Percentiles rank a stretch among this genome's conserved stretches.
Evolutionary conservation across 306 rosid species (phyloP).

Genomic region (Vicia sativa): DNA sequence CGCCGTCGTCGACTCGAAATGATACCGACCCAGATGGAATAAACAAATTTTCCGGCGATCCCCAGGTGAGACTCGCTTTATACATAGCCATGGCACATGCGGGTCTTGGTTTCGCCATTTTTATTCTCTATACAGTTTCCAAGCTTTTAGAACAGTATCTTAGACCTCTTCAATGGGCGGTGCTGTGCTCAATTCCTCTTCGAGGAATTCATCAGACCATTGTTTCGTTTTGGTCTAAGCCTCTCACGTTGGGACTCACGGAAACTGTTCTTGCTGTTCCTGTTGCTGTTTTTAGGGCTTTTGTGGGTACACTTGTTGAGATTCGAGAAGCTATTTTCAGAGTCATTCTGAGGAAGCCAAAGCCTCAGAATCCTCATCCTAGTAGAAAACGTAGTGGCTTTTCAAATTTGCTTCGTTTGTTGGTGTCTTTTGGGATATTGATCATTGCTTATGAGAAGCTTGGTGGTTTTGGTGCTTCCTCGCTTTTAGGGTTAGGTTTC

Average conservation of each 20-base stretch:
- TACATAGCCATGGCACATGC: conserved; percentile 97
- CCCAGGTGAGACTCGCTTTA: conserved; percentile 85
- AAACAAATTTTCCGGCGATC: conserved; percentile 61
- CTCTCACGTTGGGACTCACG: conserved; percentile 71
- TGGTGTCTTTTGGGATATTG: conserved; percentile 76
- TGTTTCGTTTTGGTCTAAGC: conserved; percentile 76
- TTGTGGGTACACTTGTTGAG: conserved; percentile 82
- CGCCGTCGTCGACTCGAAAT: conserved; percentile 23
- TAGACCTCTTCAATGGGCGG: conserved; percentile 92
- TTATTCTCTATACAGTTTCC: conserved; percentile 61
- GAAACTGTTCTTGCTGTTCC: conserved; percentile 87
- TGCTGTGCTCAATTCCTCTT: conserved; percentile 85
- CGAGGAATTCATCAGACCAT: conserved; percentile 78
- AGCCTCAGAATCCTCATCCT: conserved; percentile 32
- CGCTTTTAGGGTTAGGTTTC: conserved; percentile 64
- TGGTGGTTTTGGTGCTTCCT: conserved; percentile 66
- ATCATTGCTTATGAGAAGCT: conserved; percentile 68
- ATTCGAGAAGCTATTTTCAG: conserved; percentile 55
- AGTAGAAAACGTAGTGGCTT: conserved; percentile 56
- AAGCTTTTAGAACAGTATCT: conserved; percentile 80
- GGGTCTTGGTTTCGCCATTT: conserved; percentile 76
- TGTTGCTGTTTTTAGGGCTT: conserved; percentile 64
- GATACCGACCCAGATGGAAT: conserved; percentile 46
- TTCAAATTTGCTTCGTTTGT: conserved; percentile 72
- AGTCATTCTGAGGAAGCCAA: conserved; percentile 58